Base-by-base conservation (phyloP, 164 flowering plant genomes). In the Kalanchoe fedtschenkoi region DNA sequence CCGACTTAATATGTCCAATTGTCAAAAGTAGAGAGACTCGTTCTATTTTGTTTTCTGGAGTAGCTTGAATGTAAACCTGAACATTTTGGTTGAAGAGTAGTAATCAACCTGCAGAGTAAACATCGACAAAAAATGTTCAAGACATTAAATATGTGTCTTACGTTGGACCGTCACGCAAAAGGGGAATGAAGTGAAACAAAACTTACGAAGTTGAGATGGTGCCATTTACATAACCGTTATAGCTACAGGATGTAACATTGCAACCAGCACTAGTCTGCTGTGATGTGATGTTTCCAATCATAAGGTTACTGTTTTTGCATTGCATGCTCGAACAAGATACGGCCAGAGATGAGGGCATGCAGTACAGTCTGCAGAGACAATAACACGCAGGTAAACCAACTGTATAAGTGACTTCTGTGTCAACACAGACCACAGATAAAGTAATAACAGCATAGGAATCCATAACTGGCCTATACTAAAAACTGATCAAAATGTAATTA, bases 261-360 rank as follows among this genome's bases (percentile, higher is more conserved):
- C 97, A 95, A 41, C 97, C 99, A 46, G 67, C 97, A 67, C 82
- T 70, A 22, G 81, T 76, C 63, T 76, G 87, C 62, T 85, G 86
- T 0, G 63, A 34, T 0, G 91, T 85, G 16, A 73, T 61, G 68
- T 91, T 91, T 62, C 99, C 99, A 7, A 95, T 74, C 85, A 87
- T 88, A 62, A 95, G 89, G 62, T 88, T 89, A 57, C 95, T 89
- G 63, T 80, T 83, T 60, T 62, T 77, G 71, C 99, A 95, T 70
- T 91, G 99, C 96, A 95, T 91, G 78, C 93, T 88, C 38, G 97
- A 91, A 67, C 99, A 95, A 24, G 95, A 91, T 47, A 77, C 96
- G 0, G 93, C 87, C 68, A 91, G 68, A 16, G 90, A 79, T 43
- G 99, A 74, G 33, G 97, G 97, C 73, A 69, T 79, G 79, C 99